These are phyloP conservation scores for Zygosaccharomyces pseudobailii DNA, from an alignment of 1,139 yeast species.

Conservation along the genomic window DNA sequence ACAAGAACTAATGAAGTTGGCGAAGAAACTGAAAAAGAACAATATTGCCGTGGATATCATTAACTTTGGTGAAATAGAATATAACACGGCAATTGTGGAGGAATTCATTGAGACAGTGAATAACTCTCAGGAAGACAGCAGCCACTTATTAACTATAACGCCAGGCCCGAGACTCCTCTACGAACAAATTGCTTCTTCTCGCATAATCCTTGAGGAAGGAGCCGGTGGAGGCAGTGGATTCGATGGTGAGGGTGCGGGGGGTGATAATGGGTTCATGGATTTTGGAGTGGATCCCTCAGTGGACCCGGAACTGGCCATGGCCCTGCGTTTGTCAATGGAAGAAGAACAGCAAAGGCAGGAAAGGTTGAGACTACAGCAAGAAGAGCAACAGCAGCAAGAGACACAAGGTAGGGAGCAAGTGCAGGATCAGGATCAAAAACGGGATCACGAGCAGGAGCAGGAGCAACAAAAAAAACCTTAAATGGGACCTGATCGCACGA, in stretches of 20 bases:
- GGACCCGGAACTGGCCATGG: conserved; percentile 97
- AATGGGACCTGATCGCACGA: neutral
- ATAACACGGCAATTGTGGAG: conserved; percentile 74
- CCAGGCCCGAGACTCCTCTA: conserved; percentile 80
- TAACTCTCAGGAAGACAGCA: conserved; percentile 61
- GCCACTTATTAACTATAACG: conserved; percentile 82
- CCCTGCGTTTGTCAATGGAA: conserved; percentile 49
- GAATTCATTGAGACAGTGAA: conserved; percentile 73
- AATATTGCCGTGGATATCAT: conserved; percentile 85
- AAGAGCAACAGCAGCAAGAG: conserved; percentile 8
- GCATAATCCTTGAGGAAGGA: conserved; percentile 36
- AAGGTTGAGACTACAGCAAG: conserved; percentile 31
- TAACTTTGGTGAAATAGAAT: conserved; percentile 85
- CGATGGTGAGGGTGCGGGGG: conserved; percentile 44
- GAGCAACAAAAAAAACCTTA: conserved; percentile 3
- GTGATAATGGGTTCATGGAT: conserved; percentile 48
- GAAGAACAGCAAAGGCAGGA: conserved; percentile 43
- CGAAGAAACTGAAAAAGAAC: conserved; percentile 91
- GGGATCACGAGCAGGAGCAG: neutral
- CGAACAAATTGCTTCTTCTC: conserved; percentile 33
- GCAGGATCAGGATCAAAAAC: conserved; percentile 5
- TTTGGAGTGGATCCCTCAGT: conserved; percentile 80
- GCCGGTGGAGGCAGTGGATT: conserved; percentile 34
- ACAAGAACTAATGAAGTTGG: conserved; percentile 69
- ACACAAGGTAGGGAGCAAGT: conserved; percentile 4